A percentile compares a stretch with the other conserved stretches of the same genome.
These are phyloP conservation scores for Stephania yunnanensis DNA, from an alignment of 164 flowering plant genomes.

Conservation along the genomic window DNA sequence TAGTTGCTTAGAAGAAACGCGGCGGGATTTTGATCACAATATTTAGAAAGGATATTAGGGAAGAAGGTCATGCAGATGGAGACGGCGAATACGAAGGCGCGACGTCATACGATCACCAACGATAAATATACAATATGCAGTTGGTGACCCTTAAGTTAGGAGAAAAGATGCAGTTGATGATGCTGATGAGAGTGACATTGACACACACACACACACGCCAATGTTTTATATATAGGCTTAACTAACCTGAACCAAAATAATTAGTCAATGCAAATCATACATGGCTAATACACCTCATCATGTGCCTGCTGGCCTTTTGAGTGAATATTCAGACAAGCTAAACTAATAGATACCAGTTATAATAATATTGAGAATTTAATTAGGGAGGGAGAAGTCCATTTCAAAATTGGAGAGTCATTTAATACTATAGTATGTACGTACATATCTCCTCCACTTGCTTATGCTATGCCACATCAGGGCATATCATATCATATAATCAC, in stretches of 20 bases:
- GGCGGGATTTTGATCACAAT: neutral
- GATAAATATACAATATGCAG: neutral
- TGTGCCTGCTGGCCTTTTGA: neutral
- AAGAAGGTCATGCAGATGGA: neutral
- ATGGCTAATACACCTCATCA: neutral
- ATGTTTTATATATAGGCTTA: neutral
- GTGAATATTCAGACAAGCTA: neutral
- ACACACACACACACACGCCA: neutral
- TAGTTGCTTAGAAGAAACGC: neutral
- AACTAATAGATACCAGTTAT: neutral
- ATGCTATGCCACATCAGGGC: neutral
- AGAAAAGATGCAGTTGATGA: neutral
- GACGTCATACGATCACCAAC: neutral
- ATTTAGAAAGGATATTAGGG: neutral
- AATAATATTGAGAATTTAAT: neutral
- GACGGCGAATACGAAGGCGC: neutral
- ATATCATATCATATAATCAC: neutral
- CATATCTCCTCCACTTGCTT: neutral
- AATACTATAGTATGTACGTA: neutral
- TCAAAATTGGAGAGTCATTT: neutral
- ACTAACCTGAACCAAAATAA: neutral
- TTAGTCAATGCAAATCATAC: neutral
- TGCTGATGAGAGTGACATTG: slow-evolving; percentile 1
- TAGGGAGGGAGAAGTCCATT: neutral
- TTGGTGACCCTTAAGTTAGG: neutral